Evolutionary conservation across 2,329 filamentous ascomycete genomes (phyloP), one percentile per base, ranked within the genome.

Genomic region (Cladosporium oxysporum): DNA sequence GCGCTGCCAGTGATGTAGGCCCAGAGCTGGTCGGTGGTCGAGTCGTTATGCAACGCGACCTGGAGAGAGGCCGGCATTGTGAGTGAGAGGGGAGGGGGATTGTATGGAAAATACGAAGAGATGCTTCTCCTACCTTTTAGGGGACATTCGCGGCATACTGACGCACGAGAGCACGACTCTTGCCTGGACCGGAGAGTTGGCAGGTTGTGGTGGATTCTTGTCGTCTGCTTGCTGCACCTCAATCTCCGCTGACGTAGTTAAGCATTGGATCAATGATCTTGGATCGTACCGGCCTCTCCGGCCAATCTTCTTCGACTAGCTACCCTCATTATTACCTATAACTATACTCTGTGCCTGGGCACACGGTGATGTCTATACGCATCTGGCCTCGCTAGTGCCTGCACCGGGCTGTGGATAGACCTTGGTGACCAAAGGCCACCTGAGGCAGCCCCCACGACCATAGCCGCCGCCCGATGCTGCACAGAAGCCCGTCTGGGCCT

Each of bases 1-100:
- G 76, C 76, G 26, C 77, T 75, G 52, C 77, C 77, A 3, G 76
- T 77, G 41, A 78, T 71, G 64, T 77, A 77, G n/a, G 75, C 76
- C 62, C 74, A 73, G 41, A 77, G 66, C 52, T 76, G 71, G 62
- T 68, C 66, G 8, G 71, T 71, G 58, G 75, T 71, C 68, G 70
- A 73, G 64, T 76, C 73, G 66, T 79, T 79, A 55, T 73, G 73
- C 10, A 79, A 67, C 7, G 72, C 72, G 31, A 79, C 75, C 33
- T 75, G 71, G 31, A 79, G 62, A 18, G 74, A 75, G 64, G 75
- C 67, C 1, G 76, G 76, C 76, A 78, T 78, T n/a, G n/a, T 58
- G 50, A 12, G 14, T n/a, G n/a, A n/a, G 12, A 16, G 16, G 28
- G 28, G 16, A 11, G 21, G 6, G 16, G 50, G 23, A 33, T 1